Percentiles rank a stretch among this genome's conserved stretches.
phyloP scores from a whole-genome alignment of 768 basidiomycete genomes.

The Phylloporus scabripes region DNA sequence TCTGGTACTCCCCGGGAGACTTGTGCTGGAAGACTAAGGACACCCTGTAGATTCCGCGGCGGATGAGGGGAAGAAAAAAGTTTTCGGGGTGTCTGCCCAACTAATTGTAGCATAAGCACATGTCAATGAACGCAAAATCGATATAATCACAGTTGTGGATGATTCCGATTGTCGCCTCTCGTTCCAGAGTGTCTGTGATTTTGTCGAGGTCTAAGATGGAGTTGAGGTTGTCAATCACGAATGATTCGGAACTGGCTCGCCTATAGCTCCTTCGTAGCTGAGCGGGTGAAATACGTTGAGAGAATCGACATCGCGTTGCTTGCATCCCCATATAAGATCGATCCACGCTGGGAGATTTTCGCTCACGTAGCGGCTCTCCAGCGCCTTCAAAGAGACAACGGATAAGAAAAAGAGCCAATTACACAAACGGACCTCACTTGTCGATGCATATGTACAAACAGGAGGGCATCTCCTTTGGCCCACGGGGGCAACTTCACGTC shows the following conservation, averaged over 20 bases:
- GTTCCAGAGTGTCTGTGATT: conserved; percentile 81
- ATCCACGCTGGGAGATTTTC: conserved; percentile 85
- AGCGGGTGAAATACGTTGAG: conserved; percentile 90
- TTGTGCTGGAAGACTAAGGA: conserved; percentile 67
- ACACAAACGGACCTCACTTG: conserved; percentile 38
- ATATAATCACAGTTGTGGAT: conserved; percentile 81
- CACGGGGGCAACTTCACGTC: conserved; percentile 87
- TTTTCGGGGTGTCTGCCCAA: conserved; percentile 89
- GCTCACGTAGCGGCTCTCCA: conserved; percentile 86
- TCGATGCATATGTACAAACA: conserved; percentile 78
- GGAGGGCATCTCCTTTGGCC: conserved; percentile 77
- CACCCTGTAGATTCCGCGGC: conserved; percentile 61
- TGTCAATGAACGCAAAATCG: not conserved
- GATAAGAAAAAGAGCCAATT: not conserved
- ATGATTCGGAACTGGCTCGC: conserved; percentile 30
- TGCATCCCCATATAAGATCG: conserved; percentile 88
- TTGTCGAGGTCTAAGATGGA: conserved; percentile 63
- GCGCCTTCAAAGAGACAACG: conserved; percentile 44
- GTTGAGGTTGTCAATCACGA: not conserved
- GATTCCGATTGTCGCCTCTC: conserved; percentile 89
- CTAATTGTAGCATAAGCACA: conserved; percentile 32
- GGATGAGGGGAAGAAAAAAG: conserved; percentile 79
- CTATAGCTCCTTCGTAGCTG: conserved; percentile 88
- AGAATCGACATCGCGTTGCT: conserved; percentile 71
- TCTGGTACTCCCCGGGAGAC: conserved; percentile 76